These are phyloP conservation scores for Fusarium pseudoanthophilum DNA, from an alignment of 2,329 filamentous ascomycete genomes.

Conservation along the genomic window DNA sequence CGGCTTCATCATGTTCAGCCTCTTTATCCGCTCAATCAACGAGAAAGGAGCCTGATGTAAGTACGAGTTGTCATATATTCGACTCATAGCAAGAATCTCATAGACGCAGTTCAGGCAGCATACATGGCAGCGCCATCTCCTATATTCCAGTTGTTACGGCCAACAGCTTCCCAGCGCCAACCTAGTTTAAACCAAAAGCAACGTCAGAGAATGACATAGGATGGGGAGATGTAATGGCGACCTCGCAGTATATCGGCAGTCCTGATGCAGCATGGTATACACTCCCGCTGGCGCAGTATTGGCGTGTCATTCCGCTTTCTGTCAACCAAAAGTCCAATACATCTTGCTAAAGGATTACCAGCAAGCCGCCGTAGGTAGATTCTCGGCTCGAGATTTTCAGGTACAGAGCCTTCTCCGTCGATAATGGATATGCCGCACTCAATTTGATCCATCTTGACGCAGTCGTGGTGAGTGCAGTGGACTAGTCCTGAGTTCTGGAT, in stretches of 20 bases:
- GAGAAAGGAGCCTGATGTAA: no score
- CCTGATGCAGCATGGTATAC: neutral
- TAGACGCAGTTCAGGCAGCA: no score
- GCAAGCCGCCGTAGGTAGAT: accelerated
- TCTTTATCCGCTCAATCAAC: no score
- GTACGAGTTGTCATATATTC: no score
- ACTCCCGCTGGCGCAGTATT: neutral
- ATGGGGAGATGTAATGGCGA: accelerated
- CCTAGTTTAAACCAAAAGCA: no score
- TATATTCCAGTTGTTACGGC: no score
- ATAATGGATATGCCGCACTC: accelerated
- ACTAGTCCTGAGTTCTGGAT: accelerated
- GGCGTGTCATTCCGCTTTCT: accelerated
- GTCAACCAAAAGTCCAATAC: accelerated
- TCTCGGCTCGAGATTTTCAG: accelerated
- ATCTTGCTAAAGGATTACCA: neutral
- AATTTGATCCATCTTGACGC: accelerated
- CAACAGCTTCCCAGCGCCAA: no score
- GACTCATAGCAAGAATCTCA: no score
- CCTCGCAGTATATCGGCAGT: accelerated
- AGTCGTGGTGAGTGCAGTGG: accelerated
- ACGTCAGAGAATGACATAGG: neutral
- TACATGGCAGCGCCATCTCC: no score
- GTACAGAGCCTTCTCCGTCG: accelerated
- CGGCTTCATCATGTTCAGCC: no score